These are phyloP conservation scores for Ilyonectria sp. DNA, from an alignment of 2,329 filamentous ascomycete genomes.

Conservation along the genomic window DNA sequence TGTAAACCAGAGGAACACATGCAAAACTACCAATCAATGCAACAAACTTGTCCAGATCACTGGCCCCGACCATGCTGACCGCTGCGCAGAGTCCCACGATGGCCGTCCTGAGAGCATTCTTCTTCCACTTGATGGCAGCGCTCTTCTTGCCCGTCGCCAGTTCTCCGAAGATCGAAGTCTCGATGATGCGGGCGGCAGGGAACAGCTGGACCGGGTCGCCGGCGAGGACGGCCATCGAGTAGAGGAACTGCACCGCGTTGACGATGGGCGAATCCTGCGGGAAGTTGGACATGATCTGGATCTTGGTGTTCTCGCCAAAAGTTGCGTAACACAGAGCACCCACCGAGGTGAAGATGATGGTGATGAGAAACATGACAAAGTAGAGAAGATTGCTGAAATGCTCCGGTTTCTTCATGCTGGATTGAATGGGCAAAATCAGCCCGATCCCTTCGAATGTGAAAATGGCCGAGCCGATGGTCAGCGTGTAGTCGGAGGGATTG, in stretches of 20 bases:
- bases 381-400: constrained; percentile 77
- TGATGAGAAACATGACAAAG: constrained; percentile 81
- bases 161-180: constrained; percentile 77
- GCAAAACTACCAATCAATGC: constrained; percentile 81
- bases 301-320: constrained; percentile 77
- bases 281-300: constrained; percentile 84
- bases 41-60: constrained; percentile 81
- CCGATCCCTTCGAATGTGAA: constrained; percentile 87
- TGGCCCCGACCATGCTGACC: constrained; percentile 75
- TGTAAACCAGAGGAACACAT: constrained; percentile 83
- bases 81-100: constrained; percentile 72
- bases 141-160: constrained; percentile 76
- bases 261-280: constrained; percentile 80
- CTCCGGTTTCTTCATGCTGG: constrained; percentile 80
- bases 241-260: constrained; percentile 82
- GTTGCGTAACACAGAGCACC: constrained; percentile 82
- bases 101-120: constrained; percentile 75
- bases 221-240: constrained; percentile 80
- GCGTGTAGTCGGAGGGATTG: constrained; percentile 77
- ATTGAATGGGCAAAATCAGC: constrained; percentile 82
- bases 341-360: constrained; percentile 79
- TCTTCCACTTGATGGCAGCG: constrained; percentile 79
- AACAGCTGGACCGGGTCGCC: constrained; percentile 83
- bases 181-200: constrained; percentile 80
- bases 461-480: constrained; percentile 81